Conservation (phyloP, 257 asterid genomes). For the Capsicum baccatum region DNA sequence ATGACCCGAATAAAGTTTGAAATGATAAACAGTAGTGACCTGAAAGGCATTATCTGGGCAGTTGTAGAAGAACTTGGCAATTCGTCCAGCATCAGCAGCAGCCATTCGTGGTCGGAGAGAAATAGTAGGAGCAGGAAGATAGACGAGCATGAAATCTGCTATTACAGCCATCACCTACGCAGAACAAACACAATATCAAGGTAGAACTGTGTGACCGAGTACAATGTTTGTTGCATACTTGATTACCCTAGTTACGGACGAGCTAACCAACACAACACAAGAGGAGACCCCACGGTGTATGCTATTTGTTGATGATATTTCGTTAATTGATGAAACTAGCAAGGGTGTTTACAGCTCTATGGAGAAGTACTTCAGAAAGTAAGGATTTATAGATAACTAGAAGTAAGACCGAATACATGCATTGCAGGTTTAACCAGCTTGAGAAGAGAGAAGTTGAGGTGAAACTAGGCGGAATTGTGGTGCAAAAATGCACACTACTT, state of each 20-base stretch:
- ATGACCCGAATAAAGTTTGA: neutral
- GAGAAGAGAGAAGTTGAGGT: no score
- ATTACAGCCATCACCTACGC: conserved; percentile 86
- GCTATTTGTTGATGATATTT: neutral
- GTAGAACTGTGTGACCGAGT: neutral
- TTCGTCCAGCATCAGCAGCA: conserved; percentile 67
- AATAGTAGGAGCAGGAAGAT: conserved; percentile 98
- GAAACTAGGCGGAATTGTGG: no score
- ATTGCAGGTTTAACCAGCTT: no score
- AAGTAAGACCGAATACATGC: no score
- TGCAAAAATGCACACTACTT: no score
- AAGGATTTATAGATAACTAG: no score
- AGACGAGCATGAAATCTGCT: conserved; percentile 98
- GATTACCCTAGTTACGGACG: neutral
- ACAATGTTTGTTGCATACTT: neutral
- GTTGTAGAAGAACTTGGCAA: conserved; percentile 75
- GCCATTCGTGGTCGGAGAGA: conserved; percentile 80
- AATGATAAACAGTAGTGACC: conserved; percentile 42
- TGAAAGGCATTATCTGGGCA: conserved; percentile 98
- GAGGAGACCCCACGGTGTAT: neutral
- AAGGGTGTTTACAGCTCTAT: no score
- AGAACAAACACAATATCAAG: conserved; percentile 27
- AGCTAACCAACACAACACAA: conserved; percentile 18
- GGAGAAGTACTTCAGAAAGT: no score
- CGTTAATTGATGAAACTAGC: neutral